Evolutionary conservation across 805 yeast genomes (phyloP), one percentile per base, ranked within the genome.

Genomic region (Candida xyloterini): DNA sequence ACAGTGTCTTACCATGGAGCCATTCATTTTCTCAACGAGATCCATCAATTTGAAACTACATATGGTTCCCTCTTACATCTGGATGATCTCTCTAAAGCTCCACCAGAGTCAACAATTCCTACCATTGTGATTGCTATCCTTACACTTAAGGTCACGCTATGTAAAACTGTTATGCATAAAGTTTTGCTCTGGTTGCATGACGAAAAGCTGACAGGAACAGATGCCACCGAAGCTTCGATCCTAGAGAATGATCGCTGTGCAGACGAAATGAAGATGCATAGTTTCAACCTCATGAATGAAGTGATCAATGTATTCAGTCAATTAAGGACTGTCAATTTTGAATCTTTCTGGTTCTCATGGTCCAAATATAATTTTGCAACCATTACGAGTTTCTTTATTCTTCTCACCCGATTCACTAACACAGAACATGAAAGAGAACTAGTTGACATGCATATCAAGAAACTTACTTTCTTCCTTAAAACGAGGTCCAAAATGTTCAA

Each of bases 301-400:
- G 27, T 37, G 10, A 23, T 47, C 4, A 41, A 41, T 14, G 14
- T 33, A 3, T 22, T 44, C 7, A 36, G 46, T 3, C 31, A 22
- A 11, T 27, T 47, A 1, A 27, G 39, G 3, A 44, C 47, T 13
- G 30, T 23, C 18, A 46, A 44, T 24, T 44, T 44, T 29, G 51
- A 44, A n/a, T 29, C 40, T 20, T 47, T 44, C 26, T 47, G 51
- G 51, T 44, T 37, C 27, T 43, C 51, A 4, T 47, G 51, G 51
- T 44, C 51, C 5, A 34, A 40, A 10, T 47, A 33, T 27, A 42
- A 42, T 24, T 47, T 47, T 33, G 48, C 51, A 20, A 44, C 47
- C 27, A 44, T 47, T 9, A 25, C 51, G 15, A 35, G 38, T 27
- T 47, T 41, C 30, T 47, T 41, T 14, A 31, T 47, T 9, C 35